A percentile compares a stretch with the other conserved stretches of the same genome.
phyloP scores from a whole-genome alignment of 2,329 filamentous ascomycete genomes.

The Cladosporium velox region DNA sequence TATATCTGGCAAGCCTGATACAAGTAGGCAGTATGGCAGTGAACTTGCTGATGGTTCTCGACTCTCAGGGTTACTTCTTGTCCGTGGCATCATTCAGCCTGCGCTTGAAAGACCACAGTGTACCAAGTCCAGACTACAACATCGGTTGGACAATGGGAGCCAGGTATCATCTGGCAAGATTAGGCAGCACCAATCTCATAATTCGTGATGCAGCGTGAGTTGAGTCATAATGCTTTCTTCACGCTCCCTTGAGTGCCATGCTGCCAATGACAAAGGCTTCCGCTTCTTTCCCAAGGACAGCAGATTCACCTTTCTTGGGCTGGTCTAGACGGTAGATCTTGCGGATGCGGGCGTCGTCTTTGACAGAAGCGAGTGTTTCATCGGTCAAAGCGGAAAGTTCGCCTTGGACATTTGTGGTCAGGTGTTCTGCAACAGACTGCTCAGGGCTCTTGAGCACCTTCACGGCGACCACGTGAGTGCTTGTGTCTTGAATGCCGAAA shows the following conservation, averaged over 20 bases:
- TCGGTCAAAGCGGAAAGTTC: slow-evolving; percentile 62
- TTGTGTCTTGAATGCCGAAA: slow-evolving; percentile 76
- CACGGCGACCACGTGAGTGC: slow-evolving; percentile 72
- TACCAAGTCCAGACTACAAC: neutral
- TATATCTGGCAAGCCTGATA: neutral
- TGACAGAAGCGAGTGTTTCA: slow-evolving; percentile 57
- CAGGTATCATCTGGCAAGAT: neutral
- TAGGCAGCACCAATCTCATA: neutral
- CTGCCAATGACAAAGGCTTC: slow-evolving; percentile 71
- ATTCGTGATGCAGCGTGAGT: neutral
- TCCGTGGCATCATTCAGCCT: neutral
- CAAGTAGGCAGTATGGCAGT: neutral
- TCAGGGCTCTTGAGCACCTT: slow-evolving; percentile 63
- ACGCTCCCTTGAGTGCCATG: slow-evolving; percentile 73
- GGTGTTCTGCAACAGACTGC: slow-evolving; percentile 57
- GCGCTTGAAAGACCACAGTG: neutral
- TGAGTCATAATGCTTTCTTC: slow-evolving; percentile 22
- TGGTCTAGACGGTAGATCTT: slow-evolving; percentile 85
- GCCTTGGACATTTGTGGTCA: slow-evolving; percentile 64
- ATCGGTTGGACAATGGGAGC: neutral
- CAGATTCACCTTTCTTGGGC: slow-evolving; percentile 37
- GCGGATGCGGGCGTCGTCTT: slow-evolving; percentile 69
- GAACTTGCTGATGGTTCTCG: neutral
- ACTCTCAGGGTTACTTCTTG: neutral
- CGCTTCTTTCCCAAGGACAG: slow-evolving; percentile 48